phyloP scores from a whole-genome alignment of 2,329 filamentous ascomycete species.

The Trichoderma sp. region DNA sequence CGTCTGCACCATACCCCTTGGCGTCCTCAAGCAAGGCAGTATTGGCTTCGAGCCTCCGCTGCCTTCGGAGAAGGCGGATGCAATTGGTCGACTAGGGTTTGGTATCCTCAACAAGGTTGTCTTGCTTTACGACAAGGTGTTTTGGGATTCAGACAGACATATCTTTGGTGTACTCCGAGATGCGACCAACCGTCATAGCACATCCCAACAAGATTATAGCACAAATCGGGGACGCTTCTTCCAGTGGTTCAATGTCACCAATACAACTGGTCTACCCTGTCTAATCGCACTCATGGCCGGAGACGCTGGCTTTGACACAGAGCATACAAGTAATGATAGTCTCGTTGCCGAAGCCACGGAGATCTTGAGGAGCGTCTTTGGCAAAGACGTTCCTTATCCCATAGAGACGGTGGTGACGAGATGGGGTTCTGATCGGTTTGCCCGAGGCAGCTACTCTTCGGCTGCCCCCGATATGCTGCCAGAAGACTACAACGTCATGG shows the following conservation, averaged over 20 bases:
- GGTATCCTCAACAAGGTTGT: constrained; percentile 95
- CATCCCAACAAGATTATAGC: constrained; percentile 76
- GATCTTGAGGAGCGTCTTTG: constrained; percentile 75
- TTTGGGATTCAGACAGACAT: constrained; percentile 87
- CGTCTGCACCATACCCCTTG: constrained; percentile 86
- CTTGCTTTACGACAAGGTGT: constrained; percentile 81
- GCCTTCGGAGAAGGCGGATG: constrained; percentile 80
- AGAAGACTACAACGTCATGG: constrained; percentile 92
- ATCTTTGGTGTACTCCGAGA: constrained; percentile 91
- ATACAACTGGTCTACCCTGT: constrained; percentile 83
- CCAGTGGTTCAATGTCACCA: constrained; percentile 94
- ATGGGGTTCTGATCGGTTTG: constrained; percentile 88
- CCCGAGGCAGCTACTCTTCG: constrained; percentile 93
- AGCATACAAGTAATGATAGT: constrained; percentile 69
- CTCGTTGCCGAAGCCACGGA: constrained; percentile 78
- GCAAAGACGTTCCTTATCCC: constrained; percentile 68
- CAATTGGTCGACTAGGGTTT: constrained; percentile 82
- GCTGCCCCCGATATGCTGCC: constrained; percentile 78
- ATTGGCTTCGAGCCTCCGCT: constrained; percentile 87
- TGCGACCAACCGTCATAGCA: constrained; percentile 65
- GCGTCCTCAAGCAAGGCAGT: constrained; percentile 80
- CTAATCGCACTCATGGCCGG: constrained; percentile 94
- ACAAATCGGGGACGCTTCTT: constrained; percentile 86
- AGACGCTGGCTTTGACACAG: constrained; percentile 86
- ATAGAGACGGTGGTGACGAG: constrained; percentile 85